Evolutionary conservation across 2,329 filamentous ascomycete genomes (phyloP), one percentile per base, ranked within the genome.

Genomic region (Onygenales sp.): DNA sequence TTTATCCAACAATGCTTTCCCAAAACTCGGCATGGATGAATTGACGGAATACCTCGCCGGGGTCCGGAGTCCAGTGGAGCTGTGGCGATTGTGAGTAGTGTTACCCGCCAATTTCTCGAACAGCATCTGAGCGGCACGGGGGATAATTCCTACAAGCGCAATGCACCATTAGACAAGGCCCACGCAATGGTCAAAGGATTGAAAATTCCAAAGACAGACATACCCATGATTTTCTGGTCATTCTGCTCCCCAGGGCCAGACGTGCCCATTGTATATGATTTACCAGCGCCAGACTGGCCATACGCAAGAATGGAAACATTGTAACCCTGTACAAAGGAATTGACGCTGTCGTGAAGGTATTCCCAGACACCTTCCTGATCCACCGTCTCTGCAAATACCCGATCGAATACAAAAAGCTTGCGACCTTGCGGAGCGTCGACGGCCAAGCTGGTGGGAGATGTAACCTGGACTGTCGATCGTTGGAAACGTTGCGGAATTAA

Each of bases 191-290:
- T 41, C 48, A 21, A 49, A 7, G 45, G 27, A 43, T 54, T 53
- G 41, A 65, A 13, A 52, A 54, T 33, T 43, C 45, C 49, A 33
- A 42, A 54, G 50, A 45, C 9, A 47, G 51, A 35, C 86, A 70
- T 79, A 93, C 89, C 90, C 87, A 92, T 93, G 33, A 82, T 71
- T 7, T 85, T 80, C 33, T 77, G 60, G 62, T 92, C 79, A 31
- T 75, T 78, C 64, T 94, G 86, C 64, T 96, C 91, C 21, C 71
- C 71, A 2, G 91, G 89, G 4, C 90, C 90, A 0, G 92, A 90
- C 0, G 93, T 98, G 54, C 93, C 93, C 93, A 98, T 98, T 0
- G 93, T 98, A 68, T 95, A 97, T 2, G 92, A 97, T 74, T 98
- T 98, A 62, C 93, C 93, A 9, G 93, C 90, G 54, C 93, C 93